Base-by-base conservation (phyloP, 1,284 basidiomycete species). In the Fistulinella staudtii region DNA sequence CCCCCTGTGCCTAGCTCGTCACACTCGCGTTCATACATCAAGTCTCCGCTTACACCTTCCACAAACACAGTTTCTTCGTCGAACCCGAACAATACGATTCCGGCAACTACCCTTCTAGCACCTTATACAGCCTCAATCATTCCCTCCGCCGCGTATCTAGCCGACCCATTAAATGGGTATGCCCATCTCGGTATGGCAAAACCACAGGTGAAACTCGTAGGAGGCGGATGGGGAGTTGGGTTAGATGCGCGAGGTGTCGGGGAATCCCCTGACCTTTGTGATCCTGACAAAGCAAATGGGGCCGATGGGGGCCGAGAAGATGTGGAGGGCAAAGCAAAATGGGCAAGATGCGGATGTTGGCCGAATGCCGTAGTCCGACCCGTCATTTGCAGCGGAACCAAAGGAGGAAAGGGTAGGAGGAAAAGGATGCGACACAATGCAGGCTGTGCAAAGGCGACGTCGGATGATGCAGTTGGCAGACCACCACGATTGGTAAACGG, bases 361-460 rank as follows among this genome's bases (percentile, higher is more conserved):
- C 93, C 93, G 8, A 97, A 97, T 57, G 90, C 86, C 0, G 87
- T 94, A 4, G 63, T 97, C 10, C 72, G 89, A 1, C 91, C 92
- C 0, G 73, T 93, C 24, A 62, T 93, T 15, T 83, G 86, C 55
- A 47, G 43, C 29, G 64, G 66, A 27, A 55, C 51, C 18, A 61
- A 58, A 43, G 49, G 29, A 21, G 39, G 21, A 5, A 41, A 43
- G 39, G 31, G 43, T 18, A 47, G 51, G 43, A 55, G 50, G 31
- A 47, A 39, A 21, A 31, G 33, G 45, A 50, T 45, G 53, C 37
- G 39, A 24, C 59, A 53, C 40, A 41, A 53, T 57, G 42, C 39
- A 3, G 56, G 41, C 17, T 64, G 58, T 38, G 25, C 34, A 3
- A 42, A 41, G 39, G 37, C 40, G n/a, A 14, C 20, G 15, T 39